Conservation (phyloP, 768 basidiomycete genomes). For the Boletus rubescentipes region DNA sequence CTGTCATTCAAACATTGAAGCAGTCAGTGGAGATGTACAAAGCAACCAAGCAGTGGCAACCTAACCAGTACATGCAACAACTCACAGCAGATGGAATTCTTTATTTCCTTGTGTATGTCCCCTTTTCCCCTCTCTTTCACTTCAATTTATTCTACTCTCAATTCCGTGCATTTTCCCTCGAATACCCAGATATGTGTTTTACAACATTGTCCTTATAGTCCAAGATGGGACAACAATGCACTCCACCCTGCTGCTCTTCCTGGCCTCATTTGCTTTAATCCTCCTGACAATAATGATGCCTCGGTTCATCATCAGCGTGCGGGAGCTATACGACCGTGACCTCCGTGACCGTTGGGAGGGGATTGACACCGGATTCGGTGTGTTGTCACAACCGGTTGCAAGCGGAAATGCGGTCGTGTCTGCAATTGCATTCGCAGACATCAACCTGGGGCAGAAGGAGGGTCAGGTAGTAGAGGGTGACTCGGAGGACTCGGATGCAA, state of each 20-base stretch:
- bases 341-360: neutral
- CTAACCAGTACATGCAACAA: neutral
- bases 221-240: too few relatives aligned
- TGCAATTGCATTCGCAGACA: too few relatives aligned
- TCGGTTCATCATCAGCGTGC: neutral
- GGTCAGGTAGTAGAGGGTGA: too few relatives aligned
- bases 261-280: neutral
- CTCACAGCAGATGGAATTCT: slow-evolving; percentile 2
- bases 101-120: slow-evolving; percentile 24
- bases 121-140: neutral
- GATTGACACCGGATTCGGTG: neutral
- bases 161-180: too few relatives aligned
- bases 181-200: neutral
- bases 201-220: neutral
- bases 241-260: neutral
- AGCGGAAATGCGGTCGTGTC: too few relatives aligned
- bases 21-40: slow-evolving; percentile 1
- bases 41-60: neutral
- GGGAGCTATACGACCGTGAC: neutral
- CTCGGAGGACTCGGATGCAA: too few relatives aligned
- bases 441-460: too few relatives aligned
- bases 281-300: neutral
- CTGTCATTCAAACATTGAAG: neutral
- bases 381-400: neutral
- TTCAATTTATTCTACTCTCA: neutral